Evolutionary conservation across 441 rosid species (phyloP).

Genomic region (Iberis amara): DNA sequence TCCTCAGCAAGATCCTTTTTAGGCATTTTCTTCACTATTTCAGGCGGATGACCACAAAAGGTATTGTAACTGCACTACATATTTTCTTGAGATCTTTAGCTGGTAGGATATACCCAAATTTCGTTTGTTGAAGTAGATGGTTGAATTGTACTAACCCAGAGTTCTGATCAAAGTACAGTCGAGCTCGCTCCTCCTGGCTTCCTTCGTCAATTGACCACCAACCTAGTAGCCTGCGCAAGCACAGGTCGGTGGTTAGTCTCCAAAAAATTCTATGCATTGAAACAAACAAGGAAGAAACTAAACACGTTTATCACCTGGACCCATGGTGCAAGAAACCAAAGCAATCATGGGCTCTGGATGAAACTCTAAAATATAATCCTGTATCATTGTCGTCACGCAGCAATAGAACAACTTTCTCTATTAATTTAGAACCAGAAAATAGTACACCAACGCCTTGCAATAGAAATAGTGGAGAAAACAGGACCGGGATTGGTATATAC

Average conservation of each 20-base stretch:
- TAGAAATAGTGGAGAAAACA: conserved; percentile 85
- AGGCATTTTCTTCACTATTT: conserved; percentile 92
- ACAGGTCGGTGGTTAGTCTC: conserved; percentile 8
- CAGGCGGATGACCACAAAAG: conserved; percentile 90
- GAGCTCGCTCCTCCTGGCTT: conserved; percentile 88
- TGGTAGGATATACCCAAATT: conserved; percentile 1
- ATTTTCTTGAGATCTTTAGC: conserved; percentile 16
- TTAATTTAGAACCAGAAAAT: conserved; percentile 63
- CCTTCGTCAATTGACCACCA: conserved; percentile 99
- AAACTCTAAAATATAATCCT: conserved; percentile 66
- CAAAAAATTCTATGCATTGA: not conserved
- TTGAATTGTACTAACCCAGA: conserved; percentile 53
- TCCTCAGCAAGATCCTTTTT: conserved; percentile 91
- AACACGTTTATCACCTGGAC: conserved; percentile 58
- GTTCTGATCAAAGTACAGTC: conserved; percentile 59
- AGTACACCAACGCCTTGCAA: conserved; percentile 78
- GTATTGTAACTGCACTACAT: conserved; percentile 70
- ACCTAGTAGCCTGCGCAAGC: conserved; percentile 61
- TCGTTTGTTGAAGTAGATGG: not conserved
- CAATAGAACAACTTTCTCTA: conserved; percentile 66
- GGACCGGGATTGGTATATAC: conserved; percentile 68
- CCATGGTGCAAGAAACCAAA: conserved; percentile 91
- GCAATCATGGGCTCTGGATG: conserved; percentile 72
- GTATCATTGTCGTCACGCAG: conserved; percentile 53
- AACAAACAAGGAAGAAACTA: conserved; percentile 1